Evolutionary conservation across 805 yeast genomes (phyloP).

Genomic region (Saturnispora dispora): DNA sequence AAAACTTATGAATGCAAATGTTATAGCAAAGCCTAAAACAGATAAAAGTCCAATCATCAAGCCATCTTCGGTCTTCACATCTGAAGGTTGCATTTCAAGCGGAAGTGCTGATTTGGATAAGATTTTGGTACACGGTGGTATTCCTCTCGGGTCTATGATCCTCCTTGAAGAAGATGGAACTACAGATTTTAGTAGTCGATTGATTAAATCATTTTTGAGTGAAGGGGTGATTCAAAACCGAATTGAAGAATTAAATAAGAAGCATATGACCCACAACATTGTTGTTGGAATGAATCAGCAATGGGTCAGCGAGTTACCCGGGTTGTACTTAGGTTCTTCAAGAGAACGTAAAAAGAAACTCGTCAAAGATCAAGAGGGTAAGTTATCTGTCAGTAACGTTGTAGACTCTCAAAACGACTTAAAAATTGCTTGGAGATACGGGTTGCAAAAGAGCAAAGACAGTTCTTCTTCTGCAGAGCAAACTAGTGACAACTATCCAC

Average conservation of each 20-base stretch:
- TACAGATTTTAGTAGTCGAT: slow-evolving; percentile 73
- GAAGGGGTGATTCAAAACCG: slow-evolving; percentile 69
- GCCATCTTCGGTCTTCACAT: slow-evolving; percentile 62
- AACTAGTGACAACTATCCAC: slow-evolving; percentile 33
- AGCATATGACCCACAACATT: slow-evolving; percentile 42
- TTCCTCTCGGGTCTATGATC: slow-evolving; percentile 68
- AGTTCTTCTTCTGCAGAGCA: slow-evolving; percentile 14
- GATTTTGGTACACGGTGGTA: slow-evolving; percentile 69
- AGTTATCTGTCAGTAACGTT: slow-evolving; percentile 61
- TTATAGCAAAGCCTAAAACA: neutral
- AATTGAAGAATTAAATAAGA: slow-evolving; percentile 28
- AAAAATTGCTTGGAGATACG: slow-evolving; percentile 94
- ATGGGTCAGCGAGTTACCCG: slow-evolving; percentile 72
- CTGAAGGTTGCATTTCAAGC: slow-evolving; percentile 70
- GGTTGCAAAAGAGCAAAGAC: slow-evolving; percentile 35
- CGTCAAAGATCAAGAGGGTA: slow-evolving; percentile 48
- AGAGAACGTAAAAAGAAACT: slow-evolving; percentile 56
- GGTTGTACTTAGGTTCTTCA: slow-evolving; percentile 58
- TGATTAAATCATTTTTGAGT: slow-evolving; percentile 61
- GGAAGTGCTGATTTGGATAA: slow-evolving; percentile 73
- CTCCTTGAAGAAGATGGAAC: slow-evolving; percentile 77
- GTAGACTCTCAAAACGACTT: slow-evolving; percentile 41
- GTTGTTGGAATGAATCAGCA: slow-evolving; percentile 48
- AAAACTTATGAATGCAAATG: neutral
- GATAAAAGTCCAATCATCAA: slow-evolving; percentile 48